A percentile compares a stretch with the other conserved stretches of the same genome.
Evolutionary conservation across 2,329 filamentous ascomycete genomes (phyloP).

Genomic region (Pseudogymnoascus sp.): DNA sequence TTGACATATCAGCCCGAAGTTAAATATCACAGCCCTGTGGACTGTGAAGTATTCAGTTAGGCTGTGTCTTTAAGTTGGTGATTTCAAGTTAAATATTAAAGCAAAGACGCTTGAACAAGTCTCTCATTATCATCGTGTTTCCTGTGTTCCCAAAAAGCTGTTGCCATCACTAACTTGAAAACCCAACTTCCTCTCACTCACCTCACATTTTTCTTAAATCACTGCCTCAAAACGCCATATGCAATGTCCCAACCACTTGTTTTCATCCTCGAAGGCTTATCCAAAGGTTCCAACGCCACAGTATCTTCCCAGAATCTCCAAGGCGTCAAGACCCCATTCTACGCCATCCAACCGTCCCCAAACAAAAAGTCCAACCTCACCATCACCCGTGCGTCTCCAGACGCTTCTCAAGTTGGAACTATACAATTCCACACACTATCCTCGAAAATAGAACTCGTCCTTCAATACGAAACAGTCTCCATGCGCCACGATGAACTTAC

Average conservation of each 20-base stretch:
- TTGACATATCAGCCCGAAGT: not conserved
- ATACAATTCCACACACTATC: not conserved
- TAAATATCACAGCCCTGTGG: not conserved
- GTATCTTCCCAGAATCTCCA: not conserved
- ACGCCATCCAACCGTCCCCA: not conserved
- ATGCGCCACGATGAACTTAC: not conserved
- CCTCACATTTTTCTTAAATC: not conserved
- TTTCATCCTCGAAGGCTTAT: not conserved
- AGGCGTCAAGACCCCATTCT: not conserved
- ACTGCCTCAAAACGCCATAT: not conserved
- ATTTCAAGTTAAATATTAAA: not conserved
- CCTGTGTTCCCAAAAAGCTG: not conserved
- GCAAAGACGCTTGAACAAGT: not conserved
- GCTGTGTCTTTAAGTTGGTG: not conserved
- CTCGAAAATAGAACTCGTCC: conserved; percentile 1
- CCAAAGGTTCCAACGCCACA: not conserved
- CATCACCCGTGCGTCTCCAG: not conserved
- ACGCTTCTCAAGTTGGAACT: not conserved
- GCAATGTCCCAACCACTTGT: not conserved
- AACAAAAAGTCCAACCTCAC: not conserved
- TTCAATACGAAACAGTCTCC: not conserved
- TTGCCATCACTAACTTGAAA: not conserved
- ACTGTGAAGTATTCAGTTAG: not conserved
- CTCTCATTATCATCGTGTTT: not conserved
- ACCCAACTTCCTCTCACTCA: not conserved